Evolutionary conservation across 2,329 filamentous ascomycete genomes (phyloP).

Genomic region (Talaromyces atroroseus): DNA sequence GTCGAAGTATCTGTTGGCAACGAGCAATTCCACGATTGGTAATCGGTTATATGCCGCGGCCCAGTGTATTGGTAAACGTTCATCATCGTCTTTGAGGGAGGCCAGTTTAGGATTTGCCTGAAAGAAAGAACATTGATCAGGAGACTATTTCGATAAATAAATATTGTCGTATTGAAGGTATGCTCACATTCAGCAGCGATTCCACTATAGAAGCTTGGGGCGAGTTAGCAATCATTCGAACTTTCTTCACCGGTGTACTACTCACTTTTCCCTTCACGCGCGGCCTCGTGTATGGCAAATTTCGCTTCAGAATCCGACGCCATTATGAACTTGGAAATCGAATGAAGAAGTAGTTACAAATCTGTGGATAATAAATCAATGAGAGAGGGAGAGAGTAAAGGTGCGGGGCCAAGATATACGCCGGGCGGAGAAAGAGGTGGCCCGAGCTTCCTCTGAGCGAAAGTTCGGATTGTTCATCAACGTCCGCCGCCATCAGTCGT

Average conservation of each 20-base stretch:
- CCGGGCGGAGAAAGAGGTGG: conserved; percentile 6
- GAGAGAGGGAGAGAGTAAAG: background rate
- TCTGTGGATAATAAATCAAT: background rate
- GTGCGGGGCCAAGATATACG: conserved; percentile 4
- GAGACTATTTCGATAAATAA: conserved; percentile 2
- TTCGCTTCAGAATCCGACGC: conserved; percentile 49
- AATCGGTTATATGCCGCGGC: conserved; percentile 76
- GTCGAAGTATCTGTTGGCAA: conserved; percentile 69
- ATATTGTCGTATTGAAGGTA: background rate
- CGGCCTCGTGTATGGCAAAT: conserved; percentile 81
- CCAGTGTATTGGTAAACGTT: conserved; percentile 90
- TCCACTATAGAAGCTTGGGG: conserved; percentile 63
- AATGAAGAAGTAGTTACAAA: background rate
- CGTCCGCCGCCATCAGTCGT: background rate
- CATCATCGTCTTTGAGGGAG: conserved; percentile 71
- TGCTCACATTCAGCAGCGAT: conserved; percentile 62
- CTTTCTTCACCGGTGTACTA: background rate
- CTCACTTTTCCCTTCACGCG: conserved; percentile 76
- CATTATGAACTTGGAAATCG: conserved; percentile 26
- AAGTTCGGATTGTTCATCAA: conserved; percentile 10
- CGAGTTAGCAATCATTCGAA: background rate
- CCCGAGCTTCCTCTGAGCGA: conserved; percentile 14
- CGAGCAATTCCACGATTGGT: conserved; percentile 67
- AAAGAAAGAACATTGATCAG: background rate
- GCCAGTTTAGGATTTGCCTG: conserved; percentile 77